Percentiles rank a stretch among this genome's conserved stretches.
phyloP scores from a whole-genome alignment of 2,329 filamentous ascomycete genomes.

The Cladophialophora exuberans region DNA sequence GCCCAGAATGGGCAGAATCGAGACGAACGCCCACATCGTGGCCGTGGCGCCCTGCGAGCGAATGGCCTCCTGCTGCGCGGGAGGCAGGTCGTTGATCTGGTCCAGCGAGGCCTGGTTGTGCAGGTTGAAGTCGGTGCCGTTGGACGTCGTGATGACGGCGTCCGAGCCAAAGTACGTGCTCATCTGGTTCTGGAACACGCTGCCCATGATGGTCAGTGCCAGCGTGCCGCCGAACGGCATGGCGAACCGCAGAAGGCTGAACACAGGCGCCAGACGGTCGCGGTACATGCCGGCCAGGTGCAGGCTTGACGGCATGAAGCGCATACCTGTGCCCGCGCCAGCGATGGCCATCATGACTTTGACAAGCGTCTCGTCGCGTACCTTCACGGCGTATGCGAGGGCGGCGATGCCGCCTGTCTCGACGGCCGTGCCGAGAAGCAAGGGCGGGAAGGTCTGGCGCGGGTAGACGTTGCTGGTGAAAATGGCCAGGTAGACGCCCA shows the following conservation, averaged over 20 bases:
- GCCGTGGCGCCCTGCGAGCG: slow-evolving; percentile 55
- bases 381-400: slow-evolving; percentile 60
- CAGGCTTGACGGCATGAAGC: slow-evolving; percentile 67
- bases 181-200: slow-evolving; percentile 67
- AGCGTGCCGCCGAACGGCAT: slow-evolving; percentile 67
- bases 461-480: slow-evolving; percentile 65
- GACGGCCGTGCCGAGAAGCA: slow-evolving; percentile 60
- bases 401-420: slow-evolving; percentile 63
- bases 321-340: slow-evolving; percentile 64
- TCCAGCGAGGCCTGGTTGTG: slow-evolving; percentile 43
- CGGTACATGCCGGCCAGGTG: slow-evolving; percentile 68
- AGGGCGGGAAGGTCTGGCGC: slow-evolving; percentile 62
- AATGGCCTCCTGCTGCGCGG: slow-evolving; percentile 42
- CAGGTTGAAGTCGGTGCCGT: slow-evolving; percentile 32
- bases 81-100: slow-evolving; percentile 41
- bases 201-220: slow-evolving; percentile 68
- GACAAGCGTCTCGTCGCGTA: slow-evolving; percentile 53
- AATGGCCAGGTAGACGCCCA: slow-evolving; percentile 62
- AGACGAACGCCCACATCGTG: slow-evolving; percentile 68
- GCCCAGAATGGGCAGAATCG: slow-evolving; percentile 63
- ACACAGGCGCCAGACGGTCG: slow-evolving; percentile 59
- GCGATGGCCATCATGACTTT: slow-evolving; percentile 69
- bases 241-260: slow-evolving; percentile 63
- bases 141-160: slow-evolving; percentile 35
- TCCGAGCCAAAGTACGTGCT: slow-evolving; percentile 31